Evolutionary conservation across 2,329 filamentous ascomycete species (phyloP).

Genomic region (Cercospora zeae-maydis): DNA sequence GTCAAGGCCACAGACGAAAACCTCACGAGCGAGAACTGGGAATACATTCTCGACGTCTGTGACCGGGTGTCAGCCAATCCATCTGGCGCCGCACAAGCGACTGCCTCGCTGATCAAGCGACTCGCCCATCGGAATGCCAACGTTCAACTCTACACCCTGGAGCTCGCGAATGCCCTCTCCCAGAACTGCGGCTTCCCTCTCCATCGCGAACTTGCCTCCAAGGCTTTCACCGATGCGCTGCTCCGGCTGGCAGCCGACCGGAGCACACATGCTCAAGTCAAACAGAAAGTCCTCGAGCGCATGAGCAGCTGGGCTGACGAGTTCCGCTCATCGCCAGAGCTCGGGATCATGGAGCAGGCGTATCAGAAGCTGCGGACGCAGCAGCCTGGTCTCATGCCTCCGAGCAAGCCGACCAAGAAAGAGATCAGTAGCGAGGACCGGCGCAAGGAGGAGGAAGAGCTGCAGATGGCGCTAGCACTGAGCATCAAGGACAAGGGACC

Average conservation of each 20-base stretch:
- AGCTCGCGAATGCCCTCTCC: slow-evolving; percentile 86
- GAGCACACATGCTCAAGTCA: slow-evolving; percentile 94
- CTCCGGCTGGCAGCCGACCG: slow-evolving; percentile 85
- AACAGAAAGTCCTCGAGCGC: slow-evolving; percentile 91
- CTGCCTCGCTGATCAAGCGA: slow-evolving; percentile 85
- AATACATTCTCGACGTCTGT: slow-evolving; percentile 57
- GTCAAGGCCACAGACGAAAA: slow-evolving; percentile 95
- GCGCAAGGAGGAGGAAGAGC: slow-evolving; percentile 92
- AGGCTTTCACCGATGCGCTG: slow-evolving; percentile 90
- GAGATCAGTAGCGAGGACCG: slow-evolving; percentile 85
- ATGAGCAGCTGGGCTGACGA: slow-evolving; percentile 97
- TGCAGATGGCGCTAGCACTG: slow-evolving; percentile 91
- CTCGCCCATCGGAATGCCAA: slow-evolving; percentile 92
- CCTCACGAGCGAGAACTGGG: slow-evolving; percentile 79
- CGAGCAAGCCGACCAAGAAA: slow-evolving; percentile 89
- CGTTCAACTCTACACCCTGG: slow-evolving; percentile 90
- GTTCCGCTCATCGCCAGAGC: slow-evolving; percentile 82
- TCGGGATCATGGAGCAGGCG: slow-evolving; percentile 96
- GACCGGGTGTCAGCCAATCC: slow-evolving; percentile 37
- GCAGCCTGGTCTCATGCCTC: slow-evolving; percentile 76
- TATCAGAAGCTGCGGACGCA: slow-evolving; percentile 76
- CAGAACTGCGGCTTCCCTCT: slow-evolving; percentile 86
- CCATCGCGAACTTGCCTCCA: slow-evolving; percentile 84
- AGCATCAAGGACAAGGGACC: slow-evolving; percentile 80
- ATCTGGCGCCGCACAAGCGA: slow-evolving; percentile 49